Evolutionary conservation across 2,329 filamentous ascomycete genomes (phyloP), one percentile per base, ranked within the genome.

Genomic region (Alternaria arbusti): DNA sequence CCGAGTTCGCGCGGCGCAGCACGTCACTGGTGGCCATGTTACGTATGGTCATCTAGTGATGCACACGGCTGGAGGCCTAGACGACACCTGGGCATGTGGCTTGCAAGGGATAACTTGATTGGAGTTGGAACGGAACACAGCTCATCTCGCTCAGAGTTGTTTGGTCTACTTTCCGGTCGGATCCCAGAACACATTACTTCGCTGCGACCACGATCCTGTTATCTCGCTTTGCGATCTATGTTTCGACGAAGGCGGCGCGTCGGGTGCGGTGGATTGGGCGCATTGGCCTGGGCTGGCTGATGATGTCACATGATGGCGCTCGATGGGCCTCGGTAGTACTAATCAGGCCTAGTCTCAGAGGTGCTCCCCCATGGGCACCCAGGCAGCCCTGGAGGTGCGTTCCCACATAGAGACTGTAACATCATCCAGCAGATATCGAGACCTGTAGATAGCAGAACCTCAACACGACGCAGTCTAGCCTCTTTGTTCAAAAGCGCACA

Each of bases 81-180:
- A 43, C 55, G 30, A 32, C 13, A 32, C 13, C 30, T 32, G 15
- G 32, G 32, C 15, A 26, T 25, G 54, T 61, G 59, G 58, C 54
- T 51, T 45, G 28, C 46, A 45, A 20, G 20, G 2, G 32, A 36
- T 22, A 22, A 20, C n/a, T 46, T 51, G 54, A 51, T 61, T 61
- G 54, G 54, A 45, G 22, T 54, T 52, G 59, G 59, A 46, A 36
- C 45, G 45, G 54, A 46, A 61, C 25, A 22, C 20, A 46, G 32
- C 45, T 28, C 25, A 51, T 4, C 23, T 50, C 59, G 15, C 46
- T n/a, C 44, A 49, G 22, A 10, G 13, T 22, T 13, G 5, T 28
- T 43, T 7, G 3, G 5, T 12, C 32, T 43, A 23, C 51, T 23
- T 22, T 11, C 30, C n/a, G 25, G 28, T 23, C 17, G 8, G 11